Base-by-base conservation (phyloP, 306 rosid genomes). In the Inga oerstediana region DNA sequence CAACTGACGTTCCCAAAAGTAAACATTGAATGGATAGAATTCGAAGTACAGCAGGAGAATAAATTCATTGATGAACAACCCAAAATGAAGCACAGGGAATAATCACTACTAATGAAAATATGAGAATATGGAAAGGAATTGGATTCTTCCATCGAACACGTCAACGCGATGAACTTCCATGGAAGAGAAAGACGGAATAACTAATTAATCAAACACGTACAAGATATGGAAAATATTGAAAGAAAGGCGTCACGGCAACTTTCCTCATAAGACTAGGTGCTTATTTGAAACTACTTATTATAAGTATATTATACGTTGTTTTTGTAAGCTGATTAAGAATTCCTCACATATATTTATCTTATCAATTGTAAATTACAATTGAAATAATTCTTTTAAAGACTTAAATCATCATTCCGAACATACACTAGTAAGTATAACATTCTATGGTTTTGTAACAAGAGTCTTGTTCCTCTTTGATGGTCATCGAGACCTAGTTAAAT, bases 21-120 rank as follows among this genome's bases (percentile, higher is more conserved):
- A 14, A 34, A 37, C 13, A n/a, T 80, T 37, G 70, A 15, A 45
- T 79, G 4, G 9, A 27, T 59, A 32, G 39, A 72, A 43, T 34
- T 27, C 13, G 19, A 51, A 8, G 24, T 56, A 58, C 10, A 10
- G 41, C 46, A n/a, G 41, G 65, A 67, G 77, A 76, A 74, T 62
- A 43, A 30, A 79, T 74, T 79, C 81, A 16, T 52, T 39, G 4
- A 74, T 3, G n/a, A 35, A 74, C 54, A 30, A 35, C 37, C 37
- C 69, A 37, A 32, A 78, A 83, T 59, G 49, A 67, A 56, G 72
- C 20, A 41, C n/a, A 66, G 20, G 45, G 85, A 19, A 83, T 83
- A 56, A 56, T 20, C 66, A 16, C 49, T 8, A 6, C 8, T 4
- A 10, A 20, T 43, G 16, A 41, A 66, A n/a, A 39, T 24, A 61